Base-by-base conservation (phyloP, 192 early-diverging fungal genomes). In the Entomortierella lignicola region DNA sequence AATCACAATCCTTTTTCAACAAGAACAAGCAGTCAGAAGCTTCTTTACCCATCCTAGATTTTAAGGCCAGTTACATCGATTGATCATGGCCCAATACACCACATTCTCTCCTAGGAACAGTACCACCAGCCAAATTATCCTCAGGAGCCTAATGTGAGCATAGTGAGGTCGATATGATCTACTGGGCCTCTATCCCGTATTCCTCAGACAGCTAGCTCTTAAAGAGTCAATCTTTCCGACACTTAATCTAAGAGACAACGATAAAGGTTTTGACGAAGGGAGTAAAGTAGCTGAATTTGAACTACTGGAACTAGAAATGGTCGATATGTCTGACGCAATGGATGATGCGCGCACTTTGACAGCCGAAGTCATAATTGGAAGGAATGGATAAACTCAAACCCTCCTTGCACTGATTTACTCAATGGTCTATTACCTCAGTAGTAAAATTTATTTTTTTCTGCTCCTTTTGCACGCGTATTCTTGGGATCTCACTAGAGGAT, bases 51-150 rank as follows among this genome's bases (percentile, higher is more conserved):
- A 77, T 17, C 30, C 23, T 15, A 26, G 42, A 43, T 58, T 68
- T 21, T 77, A 59, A 8, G 73, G 73, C 73, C 73, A 77, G 13
- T 42, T 51, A 37, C 73, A 77, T 1, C 60, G 73, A 10, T 51
- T 37, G 26, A 77, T 29, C 73, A 69, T 69, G 26, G 29, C 48
- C 73, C 73, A 77, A 54, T 44, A 77, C 23, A 41, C 17, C 1
- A 57, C 66, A 57, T 57, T 26, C 17, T 77, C 73, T 4, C 73
- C 73, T 10, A 54, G 2, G 1, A 55, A 23, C 15, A 70, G 31
- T 17, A 41, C 56, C 50, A 70, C 4, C 12, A 52, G 10, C 68
- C 68, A 61, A 25, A 61, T 31, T 17, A 60, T 26, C 26, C 68
- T 43, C 15, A 70, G 29, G 5, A 69, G 29, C 27, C 7, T 29